Percentiles rank a stretch among this genome's conserved stretches.
Conservation (phyloP, 2,329 filamentous ascomycete species). For the Plenodomus lindquistii region DNA sequence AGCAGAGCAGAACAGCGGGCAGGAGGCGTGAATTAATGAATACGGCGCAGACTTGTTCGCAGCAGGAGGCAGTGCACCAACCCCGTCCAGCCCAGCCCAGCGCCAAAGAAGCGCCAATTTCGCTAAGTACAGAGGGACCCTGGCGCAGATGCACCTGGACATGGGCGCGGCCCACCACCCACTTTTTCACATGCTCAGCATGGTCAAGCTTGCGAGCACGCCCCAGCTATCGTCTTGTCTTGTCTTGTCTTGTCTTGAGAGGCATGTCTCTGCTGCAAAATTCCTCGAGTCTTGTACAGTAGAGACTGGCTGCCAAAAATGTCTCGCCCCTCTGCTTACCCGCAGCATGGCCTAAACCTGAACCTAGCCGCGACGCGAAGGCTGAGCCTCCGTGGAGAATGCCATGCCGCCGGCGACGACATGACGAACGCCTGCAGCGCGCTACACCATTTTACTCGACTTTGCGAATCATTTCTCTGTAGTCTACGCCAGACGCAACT, state of each 20-base stretch:
- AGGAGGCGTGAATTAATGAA: conserved; percentile 2
- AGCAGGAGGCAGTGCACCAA: conserved; percentile 22
- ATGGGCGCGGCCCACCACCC: background rate
- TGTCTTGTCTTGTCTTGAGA: background rate
- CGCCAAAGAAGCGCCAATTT: conserved; percentile 14
- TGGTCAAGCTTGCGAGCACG: conserved; percentile 4
- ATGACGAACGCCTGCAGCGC: conserved; percentile 26
- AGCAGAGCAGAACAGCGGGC: conserved; percentile 15
- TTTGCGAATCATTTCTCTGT: too few species aligned
- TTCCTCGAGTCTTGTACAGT: too few species aligned
- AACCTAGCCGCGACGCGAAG: conserved; percentile 8
- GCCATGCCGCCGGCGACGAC: conserved; percentile 4
- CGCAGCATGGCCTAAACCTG: conserved; percentile 8
- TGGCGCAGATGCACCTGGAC: background rate
- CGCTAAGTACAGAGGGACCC: conserved; percentile 8
- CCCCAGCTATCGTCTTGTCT: background rate
- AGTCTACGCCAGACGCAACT: too few species aligned
- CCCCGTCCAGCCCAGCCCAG: too few species aligned
- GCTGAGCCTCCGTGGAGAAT: conserved; percentile 8
- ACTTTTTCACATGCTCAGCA: conserved; percentile 13
- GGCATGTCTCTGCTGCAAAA: conserved; percentile 3
- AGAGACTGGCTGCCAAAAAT: background rate
- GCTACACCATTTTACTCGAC: conserved; percentile 6
- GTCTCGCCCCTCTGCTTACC: conserved; percentile 10
- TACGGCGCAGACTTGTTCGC: conserved; percentile 9